A percentile compares a stretch with the other conserved stretches of the same genome.
These are phyloP conservation scores for Colletotrichum eremochloae DNA, from an alignment of 2,329 filamentous ascomycete genomes.

Conservation along the genomic window DNA sequence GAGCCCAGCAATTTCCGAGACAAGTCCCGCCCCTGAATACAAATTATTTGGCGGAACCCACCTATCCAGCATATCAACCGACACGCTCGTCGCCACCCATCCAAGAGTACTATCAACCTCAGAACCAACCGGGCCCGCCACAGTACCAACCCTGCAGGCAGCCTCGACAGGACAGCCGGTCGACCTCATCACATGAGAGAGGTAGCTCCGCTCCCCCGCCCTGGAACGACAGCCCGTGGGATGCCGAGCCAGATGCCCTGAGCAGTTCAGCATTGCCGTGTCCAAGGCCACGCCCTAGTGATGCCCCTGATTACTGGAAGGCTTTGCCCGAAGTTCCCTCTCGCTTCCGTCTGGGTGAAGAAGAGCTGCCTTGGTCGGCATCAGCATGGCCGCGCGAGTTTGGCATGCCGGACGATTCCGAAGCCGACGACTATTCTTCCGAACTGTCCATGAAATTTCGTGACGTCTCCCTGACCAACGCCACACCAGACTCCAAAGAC, in stretches of 20 bases:
- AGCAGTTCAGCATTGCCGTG: conserved; percentile 47
- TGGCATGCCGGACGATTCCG: conserved; percentile 30
- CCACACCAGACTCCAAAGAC: conserved; percentile 1
- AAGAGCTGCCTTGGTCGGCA: conserved; percentile 61
- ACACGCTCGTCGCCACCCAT: conserved; percentile 35
- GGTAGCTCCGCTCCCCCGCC: conserved; percentile 65
- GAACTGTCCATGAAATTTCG: conserved; percentile 41
- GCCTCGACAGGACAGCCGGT: conserved; percentile 42
- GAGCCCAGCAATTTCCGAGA: conserved; percentile 57
- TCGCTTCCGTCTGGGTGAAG: conserved; percentile 60
- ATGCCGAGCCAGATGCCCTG: conserved; percentile 52
- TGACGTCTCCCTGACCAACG: conserved; percentile 19
- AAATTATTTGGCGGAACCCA: conserved; percentile 54
- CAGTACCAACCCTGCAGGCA: conserved; percentile 34
- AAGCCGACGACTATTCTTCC: conserved; percentile 33
- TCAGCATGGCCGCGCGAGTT: conserved; percentile 51
- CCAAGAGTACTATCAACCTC: conserved; percentile 43
- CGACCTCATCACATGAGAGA: conserved; percentile 55
- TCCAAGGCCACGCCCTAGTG: conserved; percentile 36
- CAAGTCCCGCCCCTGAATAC: conserved; percentile 60
- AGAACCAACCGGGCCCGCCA: conserved; percentile 32
- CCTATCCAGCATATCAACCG: conserved; percentile 31
- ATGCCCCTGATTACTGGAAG: conserved; percentile 54
- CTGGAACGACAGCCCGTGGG: conserved; percentile 62
- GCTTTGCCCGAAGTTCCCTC: conserved; percentile 57